Evolutionary conservation across 768 basidiomycete genomes (phyloP).

Genomic region (Boletus tomentosulus): DNA sequence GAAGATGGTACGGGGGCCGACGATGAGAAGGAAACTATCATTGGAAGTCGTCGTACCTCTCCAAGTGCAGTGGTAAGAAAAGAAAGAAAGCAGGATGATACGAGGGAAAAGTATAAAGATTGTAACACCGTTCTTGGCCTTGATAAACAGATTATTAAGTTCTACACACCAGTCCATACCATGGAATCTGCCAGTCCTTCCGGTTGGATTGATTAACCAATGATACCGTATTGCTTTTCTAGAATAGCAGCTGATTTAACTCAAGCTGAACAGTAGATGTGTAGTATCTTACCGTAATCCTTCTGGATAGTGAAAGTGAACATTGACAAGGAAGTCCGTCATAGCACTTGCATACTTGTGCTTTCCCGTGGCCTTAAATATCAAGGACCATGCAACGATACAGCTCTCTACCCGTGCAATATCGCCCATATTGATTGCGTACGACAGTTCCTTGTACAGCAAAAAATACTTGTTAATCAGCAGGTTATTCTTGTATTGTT

Average conservation of each 20-base stretch:
- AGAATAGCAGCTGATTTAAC: no score
- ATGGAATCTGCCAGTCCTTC: slow-evolving; percentile 27
- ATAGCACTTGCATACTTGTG: slow-evolving; percentile 34
- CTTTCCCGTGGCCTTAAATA: slow-evolving; percentile 31
- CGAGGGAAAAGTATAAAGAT: no score
- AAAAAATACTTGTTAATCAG: slow-evolving; percentile 33
- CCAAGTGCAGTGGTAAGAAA: no score
- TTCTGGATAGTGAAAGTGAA: neutral
- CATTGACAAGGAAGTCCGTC: slow-evolving; percentile 13
- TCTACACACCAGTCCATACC: slow-evolving; percentile 41
- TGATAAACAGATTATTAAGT: slow-evolving; percentile 39
- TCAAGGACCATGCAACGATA: slow-evolving; percentile 23
- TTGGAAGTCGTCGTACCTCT: no score
- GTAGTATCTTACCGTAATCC: neutral
- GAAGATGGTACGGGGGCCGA: no score
- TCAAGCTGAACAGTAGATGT: no score
- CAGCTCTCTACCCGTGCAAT: slow-evolving; percentile 28
- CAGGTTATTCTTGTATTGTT: slow-evolving; percentile 32
- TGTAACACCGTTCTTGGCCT: no score
- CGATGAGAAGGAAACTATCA: no score
- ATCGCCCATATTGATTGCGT: slow-evolving; percentile 33
- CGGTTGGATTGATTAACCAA: slow-evolving; percentile 35
- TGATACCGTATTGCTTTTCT: neutral
- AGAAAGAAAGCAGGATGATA: no score
- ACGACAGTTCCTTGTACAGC: slow-evolving; percentile 38